Base-by-base conservation (phyloP, 768 basidiomycete genomes). In the Termitomyces sp. region DNA sequence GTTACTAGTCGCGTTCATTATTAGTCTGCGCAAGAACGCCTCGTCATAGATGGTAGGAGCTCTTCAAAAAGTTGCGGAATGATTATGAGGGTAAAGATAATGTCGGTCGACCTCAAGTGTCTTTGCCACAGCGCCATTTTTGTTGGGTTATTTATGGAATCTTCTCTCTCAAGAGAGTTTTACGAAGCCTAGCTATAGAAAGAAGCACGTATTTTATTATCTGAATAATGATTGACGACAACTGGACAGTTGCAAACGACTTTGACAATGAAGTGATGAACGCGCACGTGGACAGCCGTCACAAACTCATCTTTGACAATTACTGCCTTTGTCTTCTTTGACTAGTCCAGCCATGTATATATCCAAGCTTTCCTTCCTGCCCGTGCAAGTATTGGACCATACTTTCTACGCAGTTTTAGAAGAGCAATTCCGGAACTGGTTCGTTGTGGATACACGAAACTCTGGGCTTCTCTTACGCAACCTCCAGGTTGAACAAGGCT, bases 351-450 rank as follows among this genome's bases (percentile, higher is more conserved):
- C 32, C 33, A 50, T 16, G 32, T 10, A 48, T 47, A 47, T 47
- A 35, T 30, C 5, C 22, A 32, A 11, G 30, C 11, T 48, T 51
- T n/a, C 9, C 35, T 51, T 51, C 50, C 18, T 51, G 35, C 16
- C 8, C 4, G 22, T 18, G 0, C 4, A 6, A 38, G 1, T 18
- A 38, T 32, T 43, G 46, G 55, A 40, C 20, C 36, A 32, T 36
- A 43, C 5, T 56, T 60, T 22, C 10, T n/a, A 41, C 10, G 38
- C 22, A 41, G 8, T 22, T 54, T 55, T n/a, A 30, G 6, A 8
- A 45, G 14, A 18, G 26, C 33, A 5, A 28, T 60, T 18, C 55
- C 55, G 20, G 44, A 53, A 2, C 52, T 60, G 18, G 55, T 60
- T 20, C 11, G 51, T 60, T n/a, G 18, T 11, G 1, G 11, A 16